Evolutionary conservation across 2,329 filamentous ascomycete genomes (phyloP), one percentile per base, ranked within the genome.

Genomic region (Calcarisporium arbuscula): DNA sequence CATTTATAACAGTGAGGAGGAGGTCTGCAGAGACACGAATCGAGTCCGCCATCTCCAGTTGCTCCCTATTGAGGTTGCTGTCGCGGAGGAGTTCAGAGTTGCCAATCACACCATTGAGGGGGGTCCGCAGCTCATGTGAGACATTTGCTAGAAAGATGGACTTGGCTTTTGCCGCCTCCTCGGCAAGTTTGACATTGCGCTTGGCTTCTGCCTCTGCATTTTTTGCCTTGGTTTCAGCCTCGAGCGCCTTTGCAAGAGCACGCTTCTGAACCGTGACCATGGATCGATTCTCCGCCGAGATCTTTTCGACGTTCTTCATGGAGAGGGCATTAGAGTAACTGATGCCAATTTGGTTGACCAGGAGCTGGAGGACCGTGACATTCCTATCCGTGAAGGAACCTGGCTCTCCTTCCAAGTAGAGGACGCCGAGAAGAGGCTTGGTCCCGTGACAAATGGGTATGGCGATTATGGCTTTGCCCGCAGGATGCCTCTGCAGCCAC

Each of bases 1-100:
- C 90, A 52, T 95, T 95, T 62, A 95, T 95, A 30, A 95, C 86
- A 0, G 88, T 92, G 18, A 95, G 68, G 11, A 95, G 64, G 12
- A 92, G 78, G 53, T 95, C 88, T 0, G 86, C 87, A 31, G 85
- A 94, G 20, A 89, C 74, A 32, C 86, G 78, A 35, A 94, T 92
- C 12, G 86, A 90, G 52, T 94, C 86, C 5, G 85, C 84, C 68
- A 88, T 92, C 46, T 94, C 86, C 20, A 80, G 70, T 56, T 94
- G 85, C 43, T 94, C 85, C 39, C 70, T 73, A 44, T 83, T 79
- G 34, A 94, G 65, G 16, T 74, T 65, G 48, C 83, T 89, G 51
- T 92, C 86, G 30, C 85, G 71, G 7, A 94, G 61, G 12, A 94
- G 72, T 56, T 94, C 87, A 9, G 82, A 85, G 67, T 94, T 94